phyloP scores from a whole-genome alignment of 78 protist species.

The Dictyostelium capitatum region DNA sequence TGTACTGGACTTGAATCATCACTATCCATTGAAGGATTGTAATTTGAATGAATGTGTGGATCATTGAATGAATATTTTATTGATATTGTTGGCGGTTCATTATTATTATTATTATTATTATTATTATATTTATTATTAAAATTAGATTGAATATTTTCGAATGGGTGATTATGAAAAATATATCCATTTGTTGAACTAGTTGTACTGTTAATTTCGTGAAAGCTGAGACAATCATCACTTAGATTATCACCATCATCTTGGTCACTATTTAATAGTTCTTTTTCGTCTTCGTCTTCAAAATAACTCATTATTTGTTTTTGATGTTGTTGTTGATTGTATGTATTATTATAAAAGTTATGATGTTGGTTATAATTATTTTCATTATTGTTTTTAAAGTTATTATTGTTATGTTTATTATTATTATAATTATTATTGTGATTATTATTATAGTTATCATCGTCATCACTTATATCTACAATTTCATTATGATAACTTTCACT shows the following conservation, averaged over 20 bases:
- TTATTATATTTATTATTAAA: not conserved
- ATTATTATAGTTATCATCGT: not conserved
- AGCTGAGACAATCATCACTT: not conserved
- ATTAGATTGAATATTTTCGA: not conserved
- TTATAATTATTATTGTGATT: not conserved
- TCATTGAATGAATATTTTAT: not conserved
- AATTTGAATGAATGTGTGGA: not conserved
- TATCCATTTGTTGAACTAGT: conserved; percentile 20
- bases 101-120: not conserved
- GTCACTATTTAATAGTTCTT: not conserved
- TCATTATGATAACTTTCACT: not conserved
- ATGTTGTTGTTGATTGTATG: not conserved
- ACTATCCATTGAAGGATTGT: not conserved
- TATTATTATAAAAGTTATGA: not conserved
- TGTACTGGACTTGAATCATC: conserved; percentile 3
- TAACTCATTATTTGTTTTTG: not conserved
- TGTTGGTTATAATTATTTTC: not conserved
- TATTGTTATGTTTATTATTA: not conserved
- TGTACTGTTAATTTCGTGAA: not conserved
- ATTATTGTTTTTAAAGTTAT: not conserved
- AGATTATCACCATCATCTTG: not conserved
- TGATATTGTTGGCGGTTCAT: not conserved
- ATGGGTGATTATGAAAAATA: not conserved
- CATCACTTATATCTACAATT: conserved; percentile 16
- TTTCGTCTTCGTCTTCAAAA: not conserved